Evolutionary conservation across 2,329 filamentous ascomycete species (phyloP).

Genomic region (Trichophyton simii): DNA sequence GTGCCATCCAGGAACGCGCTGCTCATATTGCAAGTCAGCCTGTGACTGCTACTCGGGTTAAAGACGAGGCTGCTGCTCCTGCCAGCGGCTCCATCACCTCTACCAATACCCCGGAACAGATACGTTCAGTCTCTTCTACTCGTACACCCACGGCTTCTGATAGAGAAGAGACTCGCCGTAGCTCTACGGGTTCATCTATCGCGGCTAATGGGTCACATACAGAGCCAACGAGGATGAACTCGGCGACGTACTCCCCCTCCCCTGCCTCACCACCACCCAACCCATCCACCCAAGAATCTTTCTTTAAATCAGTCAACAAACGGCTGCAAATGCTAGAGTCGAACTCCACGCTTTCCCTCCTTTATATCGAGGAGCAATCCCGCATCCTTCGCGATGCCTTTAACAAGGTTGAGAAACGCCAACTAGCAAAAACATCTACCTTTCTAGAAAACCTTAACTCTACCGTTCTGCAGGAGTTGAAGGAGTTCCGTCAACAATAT

Average conservation of each 20-base stretch:
- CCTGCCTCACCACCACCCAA: constrained; percentile 39
- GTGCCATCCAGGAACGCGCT: constrained; percentile 7
- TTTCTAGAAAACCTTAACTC: constrained; percentile 79
- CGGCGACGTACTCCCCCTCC: constrained; percentile 22
- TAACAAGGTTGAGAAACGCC: constrained; percentile 72
- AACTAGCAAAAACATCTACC: constrained; percentile 65
- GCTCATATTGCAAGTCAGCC: background rate
- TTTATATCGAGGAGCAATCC: constrained; percentile 96
- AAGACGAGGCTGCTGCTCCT: background rate
- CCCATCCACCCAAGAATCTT: constrained; percentile 88
- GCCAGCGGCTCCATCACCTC: background rate
- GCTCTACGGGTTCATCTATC: background rate
- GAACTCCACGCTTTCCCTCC: constrained; percentile 81
- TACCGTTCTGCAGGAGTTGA: constrained; percentile 72
- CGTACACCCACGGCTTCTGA: background rate
- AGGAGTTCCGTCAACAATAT: constrained; percentile 69
- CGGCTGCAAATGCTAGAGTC: constrained; percentile 80
- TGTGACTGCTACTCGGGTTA: background rate
- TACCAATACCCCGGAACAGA: background rate
- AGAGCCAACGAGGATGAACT: constrained; percentile 1
- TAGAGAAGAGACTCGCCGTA: background rate
- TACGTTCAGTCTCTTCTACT: background rate
- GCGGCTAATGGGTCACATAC: background rate
- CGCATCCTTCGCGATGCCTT: constrained; percentile 79
- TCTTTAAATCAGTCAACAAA: constrained; percentile 94